Percentiles rank a stretch among this genome's conserved stretches.
These are phyloP conservation scores for Xerocomellus amylosporus DNA, from an alignment of 768 basidiomycete genomes.

Conservation along the genomic window DNA sequence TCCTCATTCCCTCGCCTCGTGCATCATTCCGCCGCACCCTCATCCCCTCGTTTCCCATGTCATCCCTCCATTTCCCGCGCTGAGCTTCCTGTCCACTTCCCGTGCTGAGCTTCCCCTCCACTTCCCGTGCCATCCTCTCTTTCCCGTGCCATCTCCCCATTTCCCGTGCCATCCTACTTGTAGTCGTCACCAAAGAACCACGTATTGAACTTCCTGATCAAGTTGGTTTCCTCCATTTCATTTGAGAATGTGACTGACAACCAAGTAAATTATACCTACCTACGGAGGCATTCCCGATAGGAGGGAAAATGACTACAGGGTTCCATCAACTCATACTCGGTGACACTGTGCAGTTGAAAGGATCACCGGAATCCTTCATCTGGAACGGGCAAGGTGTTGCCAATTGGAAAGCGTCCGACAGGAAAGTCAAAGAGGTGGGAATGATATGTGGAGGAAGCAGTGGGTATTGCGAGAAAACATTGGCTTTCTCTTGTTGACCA, in stretches of 20 bases:
- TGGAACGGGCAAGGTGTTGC: constrained; percentile 46
- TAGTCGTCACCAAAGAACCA: constrained; percentile 17
- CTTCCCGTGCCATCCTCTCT: too few relatives aligned
- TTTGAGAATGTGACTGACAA: constrained; percentile 3
- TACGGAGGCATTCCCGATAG: constrained; percentile 33
- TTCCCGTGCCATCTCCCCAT: too few relatives aligned
- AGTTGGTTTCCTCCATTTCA: constrained; percentile 30
- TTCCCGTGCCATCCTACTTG: too few relatives aligned
- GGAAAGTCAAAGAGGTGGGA: constrained; percentile 41
- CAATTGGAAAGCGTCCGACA: constrained; percentile 35
- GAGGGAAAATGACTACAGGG: constrained; percentile 53
- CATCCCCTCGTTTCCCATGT: too few relatives aligned
- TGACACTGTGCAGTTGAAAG: constrained; percentile 54
- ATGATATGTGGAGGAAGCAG: constrained; percentile 60
- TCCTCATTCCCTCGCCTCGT: too few relatives aligned
- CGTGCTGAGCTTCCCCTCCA: too few relatives aligned
- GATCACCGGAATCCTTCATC: constrained; percentile 55
- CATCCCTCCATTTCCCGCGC: too few relatives aligned
- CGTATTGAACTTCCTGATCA: constrained; percentile 38
- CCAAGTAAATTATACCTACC: constrained; percentile 44
- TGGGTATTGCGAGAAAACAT: constrained; percentile 15
- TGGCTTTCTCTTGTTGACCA: neutral
- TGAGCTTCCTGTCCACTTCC: too few relatives aligned
- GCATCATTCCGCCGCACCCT: too few relatives aligned
- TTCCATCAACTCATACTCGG: constrained; percentile 47